Evolutionary conservation across 768 basidiomycete genomes (phyloP), one percentile per base, ranked within the genome.

Genomic region (Termitomyces sp.): DNA sequence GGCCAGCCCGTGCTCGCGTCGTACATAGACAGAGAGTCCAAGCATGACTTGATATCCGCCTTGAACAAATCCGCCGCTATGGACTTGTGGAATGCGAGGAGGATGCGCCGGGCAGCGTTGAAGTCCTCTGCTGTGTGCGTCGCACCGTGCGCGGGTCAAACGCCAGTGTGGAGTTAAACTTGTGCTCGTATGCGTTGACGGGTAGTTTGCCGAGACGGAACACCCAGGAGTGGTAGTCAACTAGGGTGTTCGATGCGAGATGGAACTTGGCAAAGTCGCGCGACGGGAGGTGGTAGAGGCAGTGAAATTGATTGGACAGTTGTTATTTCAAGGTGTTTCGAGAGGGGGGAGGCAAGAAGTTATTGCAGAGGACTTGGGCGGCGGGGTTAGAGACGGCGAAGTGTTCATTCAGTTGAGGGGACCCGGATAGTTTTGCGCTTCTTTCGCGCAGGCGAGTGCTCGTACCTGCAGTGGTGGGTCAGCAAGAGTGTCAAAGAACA

Each of bases 21-120:
- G 54, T 75, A 75, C 42, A 75, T 70, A 58, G 74, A 71, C 7
- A 74, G 29, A 1, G 73, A 64, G 16, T 73, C 70, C 12, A 71
- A 72, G 46, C 73, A 73, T 6, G 72, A 72, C 29, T 67, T 62
- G 7, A 32, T 29, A 53, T 72, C 65, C 2, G 66, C 53, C 42
- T 68, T 68, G 59, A 75, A 64, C 9, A 75, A 55, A 22, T 67
- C 54, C n/a, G 62, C 47, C 10, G 63, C 55, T 9, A 75, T 32
- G 2, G 59, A 63, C 10, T 68, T 60, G 13, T 55, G 54, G 53
- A 74, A 74, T 5, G 56, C 51, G 6, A 61, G 62, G n/a, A 71
- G 71, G 1, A 68, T 26, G 3, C 37, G 42, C 9, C 73, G 65
- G 5, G 73, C 67, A 3, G 53, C 55, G 9, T 55, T 53, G 56